Conservation (phyloP, 495 filamentous ascomycete genomes). For the Trypethelium eluteriae region DNA sequence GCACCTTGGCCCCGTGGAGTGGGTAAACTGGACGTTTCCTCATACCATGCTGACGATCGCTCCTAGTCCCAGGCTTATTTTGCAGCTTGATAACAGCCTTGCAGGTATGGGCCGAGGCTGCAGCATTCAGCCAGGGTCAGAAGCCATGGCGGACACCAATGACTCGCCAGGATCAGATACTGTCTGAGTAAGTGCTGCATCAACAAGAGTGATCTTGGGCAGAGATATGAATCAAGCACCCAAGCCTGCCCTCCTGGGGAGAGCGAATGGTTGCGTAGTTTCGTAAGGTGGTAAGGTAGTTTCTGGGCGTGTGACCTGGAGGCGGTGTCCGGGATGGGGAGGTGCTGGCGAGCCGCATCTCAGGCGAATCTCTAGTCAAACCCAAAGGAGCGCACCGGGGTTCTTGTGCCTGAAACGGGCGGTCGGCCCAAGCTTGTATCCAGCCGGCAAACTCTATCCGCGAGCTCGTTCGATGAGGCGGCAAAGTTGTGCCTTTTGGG, state of each 20-base stretch:
- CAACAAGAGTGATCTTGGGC: background rate
- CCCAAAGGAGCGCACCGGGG: background rate
- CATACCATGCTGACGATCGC: slow-evolving; percentile 2
- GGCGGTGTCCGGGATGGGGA: background rate
- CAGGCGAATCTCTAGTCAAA: background rate
- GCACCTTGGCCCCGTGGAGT: background rate
- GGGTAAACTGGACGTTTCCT: background rate
- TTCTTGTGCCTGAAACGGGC: slow-evolving; percentile 6
- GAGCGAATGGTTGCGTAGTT: too few species aligned
- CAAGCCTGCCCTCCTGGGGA: too few species aligned
- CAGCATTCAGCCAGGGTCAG: background rate
- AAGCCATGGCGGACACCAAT: background rate
- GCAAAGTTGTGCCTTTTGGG: slow-evolving; percentile 7
- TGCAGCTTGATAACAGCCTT: slow-evolving; percentile 3
- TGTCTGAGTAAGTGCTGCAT: too few species aligned
- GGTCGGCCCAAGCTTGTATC: background rate
- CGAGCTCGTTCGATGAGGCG: slow-evolving; percentile 2
- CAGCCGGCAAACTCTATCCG: slow-evolving; percentile 10
- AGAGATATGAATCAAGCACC: background rate
- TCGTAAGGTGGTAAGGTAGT: background rate
- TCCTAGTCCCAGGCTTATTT: slow-evolving; percentile 3
- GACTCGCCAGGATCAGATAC: background rate
- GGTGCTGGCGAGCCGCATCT: slow-evolving; percentile 4
- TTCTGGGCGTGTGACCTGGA: background rate
- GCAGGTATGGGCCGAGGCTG: slow-evolving; percentile 1